These are phyloP conservation scores for Phaeosphaeriaceae sp. DNA, from an alignment of 2,329 filamentous ascomycete genomes.

Conservation along the genomic window DNA sequence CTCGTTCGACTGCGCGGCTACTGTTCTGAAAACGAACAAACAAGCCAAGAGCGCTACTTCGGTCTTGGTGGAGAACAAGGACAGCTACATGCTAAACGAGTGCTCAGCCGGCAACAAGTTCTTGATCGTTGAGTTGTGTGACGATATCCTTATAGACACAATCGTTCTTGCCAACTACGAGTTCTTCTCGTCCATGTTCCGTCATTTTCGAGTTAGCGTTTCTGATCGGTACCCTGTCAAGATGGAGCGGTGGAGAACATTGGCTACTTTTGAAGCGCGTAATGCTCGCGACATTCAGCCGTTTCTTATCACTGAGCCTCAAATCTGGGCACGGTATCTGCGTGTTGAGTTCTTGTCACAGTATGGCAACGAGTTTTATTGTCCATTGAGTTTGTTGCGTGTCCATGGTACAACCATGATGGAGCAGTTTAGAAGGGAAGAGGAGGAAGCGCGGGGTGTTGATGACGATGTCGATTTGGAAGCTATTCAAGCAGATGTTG, in stretches of 20 bases:
- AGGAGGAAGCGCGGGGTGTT: constrained; percentile 66
- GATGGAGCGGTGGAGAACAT: constrained; percentile 84
- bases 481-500: constrained; percentile 46
- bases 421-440: constrained; percentile 90
- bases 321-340: constrained; percentile 94
- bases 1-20: constrained; percentile 95
- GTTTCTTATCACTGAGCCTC: constrained; percentile 90
- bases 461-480: constrained; percentile 68
- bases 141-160: constrained; percentile 86
- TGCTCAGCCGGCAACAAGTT: constrained; percentile 90
- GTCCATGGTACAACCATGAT: constrained; percentile 95
- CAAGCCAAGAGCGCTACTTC: constrained; percentile 88
- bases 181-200: constrained; percentile 97
- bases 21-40: constrained; percentile 85
- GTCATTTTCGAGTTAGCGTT: constrained; percentile 87
- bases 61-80: constrained; percentile 94
- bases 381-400: constrained; percentile 85
- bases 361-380: constrained; percentile 97
- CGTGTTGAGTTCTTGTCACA: constrained; percentile 91
- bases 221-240: constrained; percentile 96
- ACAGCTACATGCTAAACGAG: constrained; percentile 96
- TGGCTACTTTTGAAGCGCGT: constrained; percentile 87
- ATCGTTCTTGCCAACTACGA: constrained; percentile 98
- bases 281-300: constrained; percentile 95
- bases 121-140: constrained; percentile 90